Base-by-base conservation (phyloP, 352 stramenopile genomes). In the Globisporangium mamillatum region DNA sequence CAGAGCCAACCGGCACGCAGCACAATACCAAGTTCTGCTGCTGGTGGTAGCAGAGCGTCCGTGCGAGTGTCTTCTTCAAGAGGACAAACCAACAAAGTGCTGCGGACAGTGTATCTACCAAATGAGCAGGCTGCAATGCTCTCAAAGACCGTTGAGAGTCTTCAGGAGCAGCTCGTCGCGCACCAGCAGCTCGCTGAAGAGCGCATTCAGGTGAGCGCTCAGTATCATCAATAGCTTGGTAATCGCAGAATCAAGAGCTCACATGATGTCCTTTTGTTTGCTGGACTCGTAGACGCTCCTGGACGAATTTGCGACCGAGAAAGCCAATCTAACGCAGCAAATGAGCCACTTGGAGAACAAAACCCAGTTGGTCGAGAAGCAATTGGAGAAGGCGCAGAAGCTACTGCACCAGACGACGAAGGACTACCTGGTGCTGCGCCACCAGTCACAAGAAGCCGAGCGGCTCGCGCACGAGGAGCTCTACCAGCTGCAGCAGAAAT, bases 21-120 rank as follows among this genome's bases (percentile, higher is more conserved):
- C 1, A 54, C 36, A 6, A 20, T 22, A 69, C 6, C 73, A 75
- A 12, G 16, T 12, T 12, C 29, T 68, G 18, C 6, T 52, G 44
- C 44, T 52, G 44, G 1, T 24, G 38, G n/a, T 60, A 69, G n/a
- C 57, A 72, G 14, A 68, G 70, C 62, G 57, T 60, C 6, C 60
- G 75, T 53, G 46, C 60, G 63, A 54, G 60, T 1, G 67, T 75
- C 55, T 60, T 60, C 70, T 2, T 58, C 74, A 25, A 50, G 58
- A 50, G 46, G 41, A 5, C 63, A 75, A 7, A 56, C 60, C 2
- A 81, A 64, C 57, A 81, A 84, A 36, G 79, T 94, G 44, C 67
- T 95, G 22, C 80, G 86, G 3, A 95, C 86, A 20, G 78, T 94
- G 20, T 95, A 93, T 61, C 79, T 94, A 73, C 86, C 86, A 3